phyloP scores from a whole-genome alignment of 352 stramenopile genomes.

The Lagenidium giganteum region DNA sequence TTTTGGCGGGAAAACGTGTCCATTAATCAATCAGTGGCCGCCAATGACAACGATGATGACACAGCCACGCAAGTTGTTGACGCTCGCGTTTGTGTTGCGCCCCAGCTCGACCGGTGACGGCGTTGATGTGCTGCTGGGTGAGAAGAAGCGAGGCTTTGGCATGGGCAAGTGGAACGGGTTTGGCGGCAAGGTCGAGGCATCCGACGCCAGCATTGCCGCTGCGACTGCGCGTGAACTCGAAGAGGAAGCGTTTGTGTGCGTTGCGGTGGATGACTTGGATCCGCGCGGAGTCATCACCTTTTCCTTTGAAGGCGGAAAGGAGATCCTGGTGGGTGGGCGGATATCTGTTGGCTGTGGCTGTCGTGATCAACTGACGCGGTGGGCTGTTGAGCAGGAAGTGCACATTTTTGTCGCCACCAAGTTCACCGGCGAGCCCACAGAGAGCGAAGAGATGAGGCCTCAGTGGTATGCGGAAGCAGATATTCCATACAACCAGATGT shows the following conservation, averaged over 20 bases:
- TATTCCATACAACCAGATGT: slow-evolving; percentile 86
- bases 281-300: slow-evolving; percentile 45
- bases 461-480: slow-evolving; percentile 58
- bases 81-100: slow-evolving; percentile 44
- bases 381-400: slow-evolving; percentile 43
- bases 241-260: slow-evolving; percentile 67
- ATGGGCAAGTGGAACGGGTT: slow-evolving; percentile 90
- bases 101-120: neutral
- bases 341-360: neutral
- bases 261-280: slow-evolving; percentile 21
- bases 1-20: slow-evolving; percentile 3
- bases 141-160: slow-evolving; percentile 90
- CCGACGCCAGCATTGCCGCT: slow-evolving; percentile 53
- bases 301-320: slow-evolving; percentile 47
- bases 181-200: slow-evolving; percentile 82
- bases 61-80: slow-evolving; percentile 46
- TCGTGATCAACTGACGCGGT: neutral
- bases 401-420: slow-evolving; percentile 73
- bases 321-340: slow-evolving; percentile 39
- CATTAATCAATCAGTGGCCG: neutral
- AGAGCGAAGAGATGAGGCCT: slow-evolving; percentile 89
- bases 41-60: slow-evolving; percentile 15
- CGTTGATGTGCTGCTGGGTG: slow-evolving; percentile 58
- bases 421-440: slow-evolving; percentile 61
- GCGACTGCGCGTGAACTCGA: slow-evolving; percentile 52